A percentile compares a stretch with the other conserved stretches of the same genome.
These are phyloP conservation scores for Jamesozyma piceae DNA, from an alignment of 805 yeast species.

Conservation along the genomic window DNA sequence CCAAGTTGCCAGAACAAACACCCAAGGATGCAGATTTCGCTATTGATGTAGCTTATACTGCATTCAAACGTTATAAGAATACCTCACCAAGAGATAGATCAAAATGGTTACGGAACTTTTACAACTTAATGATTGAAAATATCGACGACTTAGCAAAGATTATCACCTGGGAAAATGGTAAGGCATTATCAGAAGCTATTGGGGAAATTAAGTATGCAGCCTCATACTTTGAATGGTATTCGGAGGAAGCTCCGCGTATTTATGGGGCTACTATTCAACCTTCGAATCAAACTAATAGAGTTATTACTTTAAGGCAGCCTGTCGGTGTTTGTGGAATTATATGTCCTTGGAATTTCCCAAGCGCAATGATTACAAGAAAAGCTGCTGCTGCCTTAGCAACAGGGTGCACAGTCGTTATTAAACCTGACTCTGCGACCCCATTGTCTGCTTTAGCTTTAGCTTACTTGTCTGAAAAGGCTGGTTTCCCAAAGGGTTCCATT, in stretches of 20 bases:
- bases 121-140: conserved; percentile 44
- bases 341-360: conserved; percentile 62
- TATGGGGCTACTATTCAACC: conserved; percentile 54
- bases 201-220: conserved; percentile 55
- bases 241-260: conserved; percentile 52
- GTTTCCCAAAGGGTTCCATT: conserved; percentile 50
- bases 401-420: conserved; percentile 52
- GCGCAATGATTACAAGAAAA: conserved; percentile 58
- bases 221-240: conserved; percentile 81
- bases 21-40: conserved; percentile 50
- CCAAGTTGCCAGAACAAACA: conserved; percentile 54
- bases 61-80: conserved; percentile 39
- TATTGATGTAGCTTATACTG: conserved; percentile 38
- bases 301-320: conserved; percentile 47
- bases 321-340: conserved; percentile 56
- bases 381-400: conserved; percentile 59
- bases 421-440: conserved; percentile 57
- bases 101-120: conserved; percentile 40
- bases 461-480: conserved; percentile 46
- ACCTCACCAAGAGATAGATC: conserved; percentile 45
- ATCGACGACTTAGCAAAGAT: conserved; percentile 48
- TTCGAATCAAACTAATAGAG: conserved; percentile 40
- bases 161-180: conserved; percentile 54
- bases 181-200: conserved; percentile 42
- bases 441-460: conserved; percentile 50